These are phyloP conservation scores for Pseudogymnoascus sp. DNA, from an alignment of 2,329 filamentous ascomycete genomes.

Conservation along the genomic window DNA sequence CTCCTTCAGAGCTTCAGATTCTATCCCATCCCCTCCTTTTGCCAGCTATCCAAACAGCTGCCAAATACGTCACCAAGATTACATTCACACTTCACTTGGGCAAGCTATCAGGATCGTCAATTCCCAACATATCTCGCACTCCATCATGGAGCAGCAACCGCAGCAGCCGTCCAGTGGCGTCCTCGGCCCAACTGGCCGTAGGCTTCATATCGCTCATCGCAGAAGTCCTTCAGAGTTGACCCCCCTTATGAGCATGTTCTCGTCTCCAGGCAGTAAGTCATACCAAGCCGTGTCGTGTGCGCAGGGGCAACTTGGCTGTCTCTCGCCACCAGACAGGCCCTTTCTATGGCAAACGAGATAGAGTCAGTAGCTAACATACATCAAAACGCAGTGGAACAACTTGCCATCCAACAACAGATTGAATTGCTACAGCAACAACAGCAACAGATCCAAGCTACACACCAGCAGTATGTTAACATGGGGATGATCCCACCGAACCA, in stretches of 20 bases:
- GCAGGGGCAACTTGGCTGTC: background rate
- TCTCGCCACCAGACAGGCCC: background rate
- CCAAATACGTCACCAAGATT: conserved; percentile 8
- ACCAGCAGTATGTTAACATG: conserved; percentile 97
- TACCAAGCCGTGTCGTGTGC: conserved; percentile 11
- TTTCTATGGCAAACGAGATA: background rate
- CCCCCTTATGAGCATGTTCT: conserved; percentile 89
- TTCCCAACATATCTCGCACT: background rate
- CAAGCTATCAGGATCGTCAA: conserved; percentile 7
- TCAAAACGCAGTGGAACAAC: conserved; percentile 71
- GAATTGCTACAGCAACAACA: conserved; percentile 96
- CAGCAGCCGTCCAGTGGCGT: conserved; percentile 45
- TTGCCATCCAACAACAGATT: conserved; percentile 96
- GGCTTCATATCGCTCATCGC: conserved; percentile 94
- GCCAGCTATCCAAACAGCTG: conserved; percentile 9
- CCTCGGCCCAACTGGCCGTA: conserved; percentile 71
- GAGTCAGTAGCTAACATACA: conserved; percentile 12
- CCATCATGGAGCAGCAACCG: conserved; percentile 54
- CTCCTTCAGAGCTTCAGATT: conserved; percentile 8
- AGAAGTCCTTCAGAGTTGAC: conserved; percentile 96
- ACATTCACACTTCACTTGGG: background rate
- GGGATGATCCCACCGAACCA: conserved; percentile 86
- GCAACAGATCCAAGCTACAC: conserved; percentile 91
- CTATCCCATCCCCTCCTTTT: conserved; percentile 23
- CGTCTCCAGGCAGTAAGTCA: conserved; percentile 50